Base-by-base conservation (phyloP, 2,329 filamentous ascomycete genomes). In the Phyllosticta citriasiana region DNA sequence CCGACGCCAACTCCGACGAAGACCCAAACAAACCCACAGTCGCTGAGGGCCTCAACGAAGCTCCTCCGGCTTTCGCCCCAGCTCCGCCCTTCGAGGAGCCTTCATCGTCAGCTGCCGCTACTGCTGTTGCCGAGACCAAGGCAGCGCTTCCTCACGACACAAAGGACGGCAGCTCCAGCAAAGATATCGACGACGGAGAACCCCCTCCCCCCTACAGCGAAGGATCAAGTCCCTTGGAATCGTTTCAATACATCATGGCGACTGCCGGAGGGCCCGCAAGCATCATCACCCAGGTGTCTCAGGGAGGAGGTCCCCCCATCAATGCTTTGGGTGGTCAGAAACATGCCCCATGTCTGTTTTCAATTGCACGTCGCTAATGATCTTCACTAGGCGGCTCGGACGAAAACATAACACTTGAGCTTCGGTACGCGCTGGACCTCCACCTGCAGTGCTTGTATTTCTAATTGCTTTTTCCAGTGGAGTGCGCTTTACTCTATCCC, bases 241-340 rank as follows among this genome's bases (percentile, higher is more conserved):
- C 91, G 62, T 99, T 99, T 72, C 87, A 88, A 69, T 99, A 95
- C 84, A 85, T 96, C 74, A 99, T 99, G 94, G 92, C 94, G 78
- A 89, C 91, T 74, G 92, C 93, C 78, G 93, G 93, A 82, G 93
- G 92, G 79, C 89, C 92, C 69, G 88, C 92, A 80, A 97, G 94
- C 84, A 96, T 99, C 73, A 96, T 99, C 79, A 99, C 94, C 77
- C 94, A 99, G 80, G 94, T 99, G 69, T 92, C 96, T 74, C 94
- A 99, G 77, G 88, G 88, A 66, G 92, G 88, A 57, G 82, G 83
- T 24, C 89, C 91, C 69, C 89, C 92, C 47, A 85, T 97, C 68
- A 96, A 94, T 76, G 88, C 90, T 60, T 81, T 97, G 64, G 91
- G 89, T 84, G 89, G 89, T 91, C 78, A 54, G 58, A 51, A 25